Conservation (phyloP, 129 eudicot genomes). For the Flaveria trinervia region DNA sequence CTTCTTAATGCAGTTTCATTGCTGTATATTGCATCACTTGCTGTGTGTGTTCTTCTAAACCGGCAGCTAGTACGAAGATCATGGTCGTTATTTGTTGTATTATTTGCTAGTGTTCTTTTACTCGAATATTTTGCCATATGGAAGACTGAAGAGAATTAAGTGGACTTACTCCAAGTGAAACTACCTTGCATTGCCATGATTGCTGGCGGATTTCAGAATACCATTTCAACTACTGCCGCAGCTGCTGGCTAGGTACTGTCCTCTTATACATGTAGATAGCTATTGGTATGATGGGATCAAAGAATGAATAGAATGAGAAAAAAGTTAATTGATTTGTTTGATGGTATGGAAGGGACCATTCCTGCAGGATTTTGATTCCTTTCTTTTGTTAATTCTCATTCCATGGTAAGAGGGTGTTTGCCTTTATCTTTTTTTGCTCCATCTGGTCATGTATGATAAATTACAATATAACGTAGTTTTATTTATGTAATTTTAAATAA, state of each 20-base stretch:
- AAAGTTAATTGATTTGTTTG: not conserved
- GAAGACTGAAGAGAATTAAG: slow-evolving; percentile 52
- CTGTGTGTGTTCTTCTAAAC: slow-evolving; percentile 73
- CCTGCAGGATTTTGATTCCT: not conserved
- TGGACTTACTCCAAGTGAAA: slow-evolving; percentile 32
- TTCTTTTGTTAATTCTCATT: slow-evolving; percentile 3
- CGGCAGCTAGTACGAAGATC: slow-evolving; percentile 69
- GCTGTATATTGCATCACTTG: slow-evolving; percentile 80
- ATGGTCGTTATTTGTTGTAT: slow-evolving; percentile 79
- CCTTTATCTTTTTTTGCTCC: not conserved
- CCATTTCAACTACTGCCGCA: slow-evolving; percentile 61
- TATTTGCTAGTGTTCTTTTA: slow-evolving; percentile 77
- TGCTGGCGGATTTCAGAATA: slow-evolving; percentile 75
- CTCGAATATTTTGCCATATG: slow-evolving; percentile 84
- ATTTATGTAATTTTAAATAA: not conserved
- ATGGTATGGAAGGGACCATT: slow-evolving; percentile 7
- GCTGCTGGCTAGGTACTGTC: slow-evolving; percentile 90
- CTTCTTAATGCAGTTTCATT: slow-evolving; percentile 78
- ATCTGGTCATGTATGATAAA: not conserved
- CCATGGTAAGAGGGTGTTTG: not conserved
- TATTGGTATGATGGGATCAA: not conserved
- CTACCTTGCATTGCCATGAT: slow-evolving; percentile 72
- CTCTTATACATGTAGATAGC: slow-evolving; percentile 20
- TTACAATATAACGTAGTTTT: not conserved
- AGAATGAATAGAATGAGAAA: not conserved